Evolutionary conservation across 2,329 filamentous ascomycete species (phyloP).

Genomic region (Podosphaera fusca): DNA sequence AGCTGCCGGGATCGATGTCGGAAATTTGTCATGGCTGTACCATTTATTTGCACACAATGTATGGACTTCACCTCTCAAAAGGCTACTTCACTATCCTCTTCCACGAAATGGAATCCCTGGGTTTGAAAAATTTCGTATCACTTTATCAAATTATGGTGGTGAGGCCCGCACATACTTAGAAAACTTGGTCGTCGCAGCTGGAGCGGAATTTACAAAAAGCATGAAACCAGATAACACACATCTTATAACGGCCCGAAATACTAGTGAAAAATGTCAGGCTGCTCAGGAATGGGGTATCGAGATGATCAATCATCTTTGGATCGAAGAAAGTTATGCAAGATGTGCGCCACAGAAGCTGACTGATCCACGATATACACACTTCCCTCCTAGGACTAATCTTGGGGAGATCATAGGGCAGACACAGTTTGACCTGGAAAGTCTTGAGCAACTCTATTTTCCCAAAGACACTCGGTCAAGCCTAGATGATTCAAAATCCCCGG

Average conservation of each 20-base stretch:
- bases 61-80: constrained; percentile 67
- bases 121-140: constrained; percentile 56
- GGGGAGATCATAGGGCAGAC: constrained; percentile 86
- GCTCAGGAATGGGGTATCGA: constrained; percentile 81
- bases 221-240: constrained; percentile 93
- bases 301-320: constrained; percentile 85
- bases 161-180: constrained; percentile 85
- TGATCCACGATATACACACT: constrained; percentile 58
- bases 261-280: constrained; percentile 81
- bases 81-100: constrained; percentile 75
- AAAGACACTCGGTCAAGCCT: constrained; percentile 19
- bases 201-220: constrained; percentile 79
- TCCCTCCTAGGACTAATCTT: constrained; percentile 72
- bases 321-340: constrained; percentile 89
- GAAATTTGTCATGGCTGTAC: constrained; percentile 85
- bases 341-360: constrained; percentile 55
- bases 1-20: constrained; percentile 57
- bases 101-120: constrained; percentile 56
- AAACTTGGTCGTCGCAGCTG: constrained; percentile 65
- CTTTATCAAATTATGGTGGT: constrained; percentile 87
- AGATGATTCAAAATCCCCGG: constrained; percentile 17
- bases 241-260: constrained; percentile 70
- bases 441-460: constrained; percentile 43
- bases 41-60: constrained; percentile 70
- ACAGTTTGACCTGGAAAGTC: constrained; percentile 39